Percentiles rank a stretch among this genome's conserved stretches.
Conservation (phyloP, 106 monocot genomes). For the Apostasia shenzhenica region DNA sequence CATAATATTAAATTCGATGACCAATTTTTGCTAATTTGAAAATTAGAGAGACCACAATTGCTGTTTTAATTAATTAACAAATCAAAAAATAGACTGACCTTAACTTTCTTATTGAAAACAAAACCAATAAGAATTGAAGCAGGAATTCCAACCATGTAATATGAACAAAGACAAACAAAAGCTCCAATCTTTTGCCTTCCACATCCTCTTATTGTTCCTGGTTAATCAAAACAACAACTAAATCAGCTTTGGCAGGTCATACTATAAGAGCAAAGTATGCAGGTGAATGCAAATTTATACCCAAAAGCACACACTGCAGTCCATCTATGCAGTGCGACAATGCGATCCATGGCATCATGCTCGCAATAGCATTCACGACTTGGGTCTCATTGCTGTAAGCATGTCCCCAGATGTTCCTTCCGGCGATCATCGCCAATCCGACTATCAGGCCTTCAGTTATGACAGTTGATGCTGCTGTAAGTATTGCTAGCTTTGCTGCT, state of each 20-base stretch:
- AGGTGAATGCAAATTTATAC: constrained; percentile 12
- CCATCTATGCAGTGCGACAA: constrained; percentile 75
- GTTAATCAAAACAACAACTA: background rate
- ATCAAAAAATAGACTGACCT: constrained; percentile 14
- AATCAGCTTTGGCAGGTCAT: too few relatives aligned
- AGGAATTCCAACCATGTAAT: constrained; percentile 47
- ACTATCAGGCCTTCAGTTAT: constrained; percentile 37
- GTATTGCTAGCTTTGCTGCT: constrained; percentile 34
- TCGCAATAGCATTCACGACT: constrained; percentile 43
- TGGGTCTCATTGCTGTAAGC: constrained; percentile 66
- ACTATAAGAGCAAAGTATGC: too few relatives aligned
- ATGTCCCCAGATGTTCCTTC: constrained; percentile 48
- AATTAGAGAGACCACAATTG: too few relatives aligned
- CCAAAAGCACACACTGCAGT: constrained; percentile 72
- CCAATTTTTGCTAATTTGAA: too few relatives aligned
- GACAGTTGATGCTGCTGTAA: constrained; percentile 21
- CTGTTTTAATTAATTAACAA: background rate
- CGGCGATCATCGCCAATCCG: constrained; percentile 31
- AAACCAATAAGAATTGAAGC: constrained; percentile 43
- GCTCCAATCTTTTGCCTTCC: constrained; percentile 56
- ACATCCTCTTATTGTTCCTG: constrained; percentile 57
- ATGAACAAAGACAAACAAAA: constrained; percentile 37
- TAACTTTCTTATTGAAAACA: constrained; percentile 32
- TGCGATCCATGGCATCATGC: constrained; percentile 70
- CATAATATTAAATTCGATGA: too few relatives aligned